Evolutionary conservation across 768 basidiomycete genomes (phyloP), one percentile per base, ranked within the genome.

Genomic region (Lentinula raphanica): DNA sequence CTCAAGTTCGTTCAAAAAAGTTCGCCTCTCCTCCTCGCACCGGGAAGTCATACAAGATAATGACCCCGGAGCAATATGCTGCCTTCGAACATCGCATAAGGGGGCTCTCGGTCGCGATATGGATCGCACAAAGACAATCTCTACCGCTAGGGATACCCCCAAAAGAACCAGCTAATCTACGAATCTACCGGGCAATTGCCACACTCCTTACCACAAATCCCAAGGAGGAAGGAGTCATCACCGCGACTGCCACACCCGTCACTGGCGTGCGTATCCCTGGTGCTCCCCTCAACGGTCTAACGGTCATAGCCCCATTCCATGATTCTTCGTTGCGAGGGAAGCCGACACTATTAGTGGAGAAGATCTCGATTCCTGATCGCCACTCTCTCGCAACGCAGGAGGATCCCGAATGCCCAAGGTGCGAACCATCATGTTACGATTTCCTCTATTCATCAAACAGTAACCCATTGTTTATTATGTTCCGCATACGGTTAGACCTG

Each of bases 51-150:
- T 38, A 28, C 17, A 29, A 56, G 7, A 23, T 17, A 8, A n/a
- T 17, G 23, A 32, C 40, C 3, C 13, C 32, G 4, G 54, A 54
- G 12, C 27, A 56, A 15, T 56, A 56, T 27, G 17, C 40, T 4
- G 23, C 21, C 25, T 46, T 31, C 21, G 54, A 56, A 56, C 40
- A 17, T 29, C 54, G 54, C 19, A 56, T 56, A 28, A 56, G 54
- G 28, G 54, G 54, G n/a, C 39, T 56, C n/a, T 56, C 54, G 8
- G 35, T 42, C 25, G 54, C 54, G 17, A 56, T 56, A 6, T 56
- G 54, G 54, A 19, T 44, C 3, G 45, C 54, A 8, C 40, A 35
- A 8, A 46, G 31, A 7, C 54, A 56, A n/a, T 42, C 54, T 12
- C 32, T 28, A 27, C 44, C 54, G 25, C 13, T 42, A 42, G 25